These are phyloP conservation scores for Rosa rugosa DNA, from an alignment of 306 rosid species.

Conservation along the genomic window DNA sequence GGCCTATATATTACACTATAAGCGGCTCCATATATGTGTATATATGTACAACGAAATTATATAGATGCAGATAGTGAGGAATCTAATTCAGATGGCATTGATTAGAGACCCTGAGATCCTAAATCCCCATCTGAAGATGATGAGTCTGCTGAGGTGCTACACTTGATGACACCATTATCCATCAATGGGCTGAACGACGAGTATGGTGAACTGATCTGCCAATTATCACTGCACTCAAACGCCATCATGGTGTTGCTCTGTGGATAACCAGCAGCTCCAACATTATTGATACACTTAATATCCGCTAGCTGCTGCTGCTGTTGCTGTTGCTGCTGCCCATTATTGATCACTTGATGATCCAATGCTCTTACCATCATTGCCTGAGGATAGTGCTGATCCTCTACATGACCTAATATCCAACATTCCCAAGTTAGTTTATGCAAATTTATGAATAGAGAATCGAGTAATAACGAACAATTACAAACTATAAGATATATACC, in stretches of 20 bases:
- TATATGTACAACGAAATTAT: background rate
- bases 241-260: slow-evolving; percentile 15
- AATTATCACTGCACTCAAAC: slow-evolving; percentile 35
- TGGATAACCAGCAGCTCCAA: slow-evolving; percentile 4
- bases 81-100: background rate
- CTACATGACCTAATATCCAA: slow-evolving; percentile 35
- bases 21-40: background rate
- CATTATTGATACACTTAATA: slow-evolving; percentile 23
- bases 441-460: background rate
- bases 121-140: slow-evolving; percentile 55
- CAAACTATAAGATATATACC: slow-evolving; percentile 30
- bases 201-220: slow-evolving; percentile 35
- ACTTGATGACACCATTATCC: slow-evolving; percentile 24
- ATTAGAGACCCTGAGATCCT: slow-evolving; percentile 31
- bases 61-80: background rate
- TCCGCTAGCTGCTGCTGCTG: background rate
- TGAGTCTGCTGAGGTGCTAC: slow-evolving; percentile 23
- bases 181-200: slow-evolving; percentile 3
- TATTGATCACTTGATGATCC: slow-evolving; percentile 24
- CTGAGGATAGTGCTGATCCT: slow-evolving; percentile 4
- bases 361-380: slow-evolving; percentile 18
- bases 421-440: background rate
- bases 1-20: no score
- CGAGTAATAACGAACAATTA: background rate
- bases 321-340: slow-evolving; percentile 17